These are phyloP conservation scores for Plasmodium relictum DNA, from an alignment of 169 alveolate species.

Conservation along the genomic window DNA sequence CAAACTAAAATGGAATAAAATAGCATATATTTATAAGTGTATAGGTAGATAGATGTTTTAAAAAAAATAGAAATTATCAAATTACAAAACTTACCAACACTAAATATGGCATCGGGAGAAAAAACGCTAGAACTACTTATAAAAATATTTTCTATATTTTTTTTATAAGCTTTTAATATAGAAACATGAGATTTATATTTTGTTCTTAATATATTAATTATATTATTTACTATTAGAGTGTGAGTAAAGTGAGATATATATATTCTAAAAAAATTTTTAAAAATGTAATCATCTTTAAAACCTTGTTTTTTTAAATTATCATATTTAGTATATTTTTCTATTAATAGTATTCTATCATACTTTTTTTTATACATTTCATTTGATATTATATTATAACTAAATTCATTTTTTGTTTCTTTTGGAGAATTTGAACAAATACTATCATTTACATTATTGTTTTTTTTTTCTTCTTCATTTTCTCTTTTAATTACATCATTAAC, in stretches of 20 bases:
- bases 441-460: neutral
- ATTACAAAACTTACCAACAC: slow-evolving; percentile 39
- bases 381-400: neutral
- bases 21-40: neutral
- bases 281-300: slow-evolving; percentile 52
- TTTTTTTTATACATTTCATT: slow-evolving; percentile 10
- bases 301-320: slow-evolving; percentile 60
- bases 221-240: slow-evolving; percentile 63
- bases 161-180: slow-evolving; percentile 45
- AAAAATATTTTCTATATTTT: slow-evolving; percentile 44
- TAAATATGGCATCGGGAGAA: slow-evolving; percentile 69
- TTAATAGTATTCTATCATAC: slow-evolving; percentile 52
- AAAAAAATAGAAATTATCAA: too few species aligned
- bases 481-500: neutral
- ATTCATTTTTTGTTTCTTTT: neutral
- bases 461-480: neutral
- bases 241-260: slow-evolving; percentile 71
- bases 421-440: neutral
- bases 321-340: slow-evolving; percentile 68
- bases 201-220: slow-evolving; percentile 38
- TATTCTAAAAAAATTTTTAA: slow-evolving; percentile 29
- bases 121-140: slow-evolving; percentile 67
- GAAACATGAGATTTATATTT: slow-evolving; percentile 53
- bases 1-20: neutral
- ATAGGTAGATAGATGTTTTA: neutral